Base-by-base conservation (phyloP, 805 yeast genomes). In the Yamadazyma olivae region DNA sequence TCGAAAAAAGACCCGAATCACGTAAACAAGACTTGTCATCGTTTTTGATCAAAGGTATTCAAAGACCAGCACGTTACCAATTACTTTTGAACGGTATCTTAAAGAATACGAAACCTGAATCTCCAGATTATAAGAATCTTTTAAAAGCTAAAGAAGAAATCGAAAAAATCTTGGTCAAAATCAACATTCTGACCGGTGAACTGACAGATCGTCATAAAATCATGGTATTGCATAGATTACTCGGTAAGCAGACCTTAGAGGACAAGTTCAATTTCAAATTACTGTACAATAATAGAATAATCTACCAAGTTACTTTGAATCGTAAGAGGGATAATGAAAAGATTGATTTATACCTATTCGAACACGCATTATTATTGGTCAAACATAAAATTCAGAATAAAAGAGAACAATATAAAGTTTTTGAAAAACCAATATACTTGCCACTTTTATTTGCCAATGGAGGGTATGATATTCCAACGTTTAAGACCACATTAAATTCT, bases 1-100 rank as follows among this genome's bases (percentile, higher is more conserved):
- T 90, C 4, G 95, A 86, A 50, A 77, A 87, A 51, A 69, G 83
- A 45, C 87, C 87, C 3, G 96, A 86, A 65, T 77, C 88, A 24
- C 75, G 95, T 51, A 86, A 89, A 61, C 78, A 91, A 41, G 97
- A 95, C 60, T 80, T 93, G 36, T 85, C 91, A 17, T 93, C 98
- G 0, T 93, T 89, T 53, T 71, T 93, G 45, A 87, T 96, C 5
- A 95, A 91, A 53, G 97, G 98, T 34, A 90, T 95, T 2, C 89
- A 96, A 12, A 77, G 99, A 56, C 89, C 96, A 21, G 98, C 97
- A 7, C 72, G 98, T 47, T 93, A 93, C 61, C 96, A 95, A 45
- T 65, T 93, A 33, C 70, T 93, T 39, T 70, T 91, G 16, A 81
- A 77, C 39, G 93, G 91, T 32, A 85, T 93, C 23, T 68, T 87